Base-by-base conservation (phyloP, 2,329 filamentous ascomycete species). In the Penicillium sp. region DNA sequence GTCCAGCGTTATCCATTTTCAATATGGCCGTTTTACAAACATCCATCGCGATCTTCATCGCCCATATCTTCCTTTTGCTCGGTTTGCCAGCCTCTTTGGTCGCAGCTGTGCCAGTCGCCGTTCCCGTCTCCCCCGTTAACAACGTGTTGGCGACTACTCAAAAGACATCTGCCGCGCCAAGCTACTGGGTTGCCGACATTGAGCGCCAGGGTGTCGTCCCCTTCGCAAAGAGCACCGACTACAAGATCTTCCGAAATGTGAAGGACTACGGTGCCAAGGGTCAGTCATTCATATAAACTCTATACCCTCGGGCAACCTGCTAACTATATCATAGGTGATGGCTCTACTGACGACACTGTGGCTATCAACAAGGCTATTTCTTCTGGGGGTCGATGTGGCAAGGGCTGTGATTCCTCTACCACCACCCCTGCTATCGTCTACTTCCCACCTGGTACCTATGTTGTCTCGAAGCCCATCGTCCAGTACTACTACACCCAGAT, bases 401-500 rank as follows among this genome's bases (percentile, higher is more conserved):
- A 84, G 62, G 85, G 86, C 61, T 97, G 93, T 72, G 89, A 94
- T 72, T 96, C 91, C 1, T 86, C 84, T 33, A 97, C 93, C 3
- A 84, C 84, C n/a, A 86, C 86, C 1, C 93, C 93, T 0, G 93
- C 91, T 27, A 79, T 97, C 15, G 86, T 97, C 53, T 97, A 96
- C 80, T 96, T 97, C 80, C 93, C 92, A 39, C 81, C 90, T 12
- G 93, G 93, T 64, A 96, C 87, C 56, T 97, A 97, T 71, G 70
- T 89, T 19, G 87, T 97, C 66, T 91, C 86, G 71, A 83, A 81
- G 68, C 90, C 93, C 23, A 85, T 97, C 64, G 77, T 92, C 51
- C 89, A 92, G 73, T 89, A 88, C 75, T 97, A 97, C 82, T 96
- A 96, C 80, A 96, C 93, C 10, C 92, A 97, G 74, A 85, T 97